A percentile compares a stretch with the other conserved stretches of the same genome.
phyloP scores from a whole-genome alignment of 1,139 yeast genomes.

The Kodamaea sp. region DNA sequence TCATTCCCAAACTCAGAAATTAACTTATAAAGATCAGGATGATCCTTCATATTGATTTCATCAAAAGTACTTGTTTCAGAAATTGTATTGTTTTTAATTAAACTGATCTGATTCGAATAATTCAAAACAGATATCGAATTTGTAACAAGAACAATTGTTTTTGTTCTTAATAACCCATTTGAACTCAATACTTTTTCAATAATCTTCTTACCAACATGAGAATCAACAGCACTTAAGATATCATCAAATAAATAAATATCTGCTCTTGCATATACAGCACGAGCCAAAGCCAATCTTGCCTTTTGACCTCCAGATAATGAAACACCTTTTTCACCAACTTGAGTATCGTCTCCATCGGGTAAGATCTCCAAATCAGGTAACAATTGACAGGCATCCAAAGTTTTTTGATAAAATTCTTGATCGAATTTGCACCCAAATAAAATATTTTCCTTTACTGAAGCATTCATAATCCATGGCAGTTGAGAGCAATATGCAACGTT shows the following conservation, averaged over 20 bases:
- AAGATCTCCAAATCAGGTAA: constrained; percentile 68
- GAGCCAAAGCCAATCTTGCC: constrained; percentile 86
- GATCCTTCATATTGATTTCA: constrained; percentile 12
- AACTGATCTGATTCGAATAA: constrained; percentile 27
- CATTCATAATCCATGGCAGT: constrained; percentile 90
- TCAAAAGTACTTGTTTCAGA: constrained; percentile 20
- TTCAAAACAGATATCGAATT: constrained; percentile 35
- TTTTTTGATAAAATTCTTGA: constrained; percentile 69
- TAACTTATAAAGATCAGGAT: constrained; percentile 26
- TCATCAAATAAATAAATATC: constrained; percentile 89
- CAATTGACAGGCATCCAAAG: constrained; percentile 81
- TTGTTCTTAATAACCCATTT: constrained; percentile 28
- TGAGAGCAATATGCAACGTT: constrained; percentile 36
- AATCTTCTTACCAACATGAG: constrained; percentile 71
- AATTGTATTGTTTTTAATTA: constrained; percentile 27
- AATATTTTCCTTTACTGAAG: constrained; percentile 84
- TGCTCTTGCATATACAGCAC: constrained; percentile 94
- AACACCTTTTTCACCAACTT: constrained; percentile 96
- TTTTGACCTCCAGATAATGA: constrained; percentile 98
- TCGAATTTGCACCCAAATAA: constrained; percentile 84
- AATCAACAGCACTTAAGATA: constrained; percentile 89
- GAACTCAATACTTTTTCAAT: constrained; percentile 31
- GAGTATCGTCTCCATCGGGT: constrained; percentile 86
- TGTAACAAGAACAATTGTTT: constrained; percentile 36
- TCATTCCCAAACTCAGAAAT: constrained; percentile 23